A percentile compares a stretch with the other conserved stretches of the same genome.
Evolutionary conservation across 164 flowering plant species (phyloP).

Genomic region (Sextonia rubra): DNA sequence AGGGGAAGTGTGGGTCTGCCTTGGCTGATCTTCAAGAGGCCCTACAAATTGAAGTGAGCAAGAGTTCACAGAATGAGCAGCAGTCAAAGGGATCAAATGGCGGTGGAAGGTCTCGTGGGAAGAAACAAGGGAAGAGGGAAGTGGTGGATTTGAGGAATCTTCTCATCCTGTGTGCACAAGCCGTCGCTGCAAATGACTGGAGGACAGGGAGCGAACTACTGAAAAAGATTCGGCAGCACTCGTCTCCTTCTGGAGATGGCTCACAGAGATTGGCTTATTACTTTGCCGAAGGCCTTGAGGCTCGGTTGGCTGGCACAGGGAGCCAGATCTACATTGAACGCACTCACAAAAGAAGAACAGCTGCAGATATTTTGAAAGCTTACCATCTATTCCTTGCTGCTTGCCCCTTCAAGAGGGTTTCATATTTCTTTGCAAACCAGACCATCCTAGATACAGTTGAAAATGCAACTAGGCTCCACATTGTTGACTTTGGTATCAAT

Average conservation of each 20-base stretch:
- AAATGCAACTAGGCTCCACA: constrained; percentile 51
- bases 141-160: constrained; percentile 80
- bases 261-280: constrained; percentile 68
- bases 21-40: constrained; percentile 31
- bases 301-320: constrained; percentile 85
- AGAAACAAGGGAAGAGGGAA: constrained; percentile 49
- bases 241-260: constrained; percentile 84
- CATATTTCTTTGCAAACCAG: constrained; percentile 53
- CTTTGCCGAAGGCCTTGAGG: constrained; percentile 82
- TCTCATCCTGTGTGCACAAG: constrained; percentile 68
- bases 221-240: constrained; percentile 66
- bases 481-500: constrained; percentile 81
- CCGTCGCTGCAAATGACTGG: constrained; percentile 74
- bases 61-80: constrained; percentile 32
- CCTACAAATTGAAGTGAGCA: constrained; percentile 32
- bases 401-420: constrained; percentile 72
- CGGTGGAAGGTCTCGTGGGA: constrained; percentile 47
- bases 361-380: constrained; percentile 70
- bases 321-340: constrained; percentile 60
- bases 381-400: constrained; percentile 58
- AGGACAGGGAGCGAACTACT: constrained; percentile 59
- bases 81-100: constrained; percentile 37
- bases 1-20: constrained; percentile 6
- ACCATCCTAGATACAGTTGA: constrained; percentile 33
- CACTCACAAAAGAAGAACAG: constrained; percentile 41